Evolutionary conservation across 1,284 basidiomycete species (phyloP), one percentile per base, ranked within the genome.

Genomic region (Tilletia walkeri): DNA sequence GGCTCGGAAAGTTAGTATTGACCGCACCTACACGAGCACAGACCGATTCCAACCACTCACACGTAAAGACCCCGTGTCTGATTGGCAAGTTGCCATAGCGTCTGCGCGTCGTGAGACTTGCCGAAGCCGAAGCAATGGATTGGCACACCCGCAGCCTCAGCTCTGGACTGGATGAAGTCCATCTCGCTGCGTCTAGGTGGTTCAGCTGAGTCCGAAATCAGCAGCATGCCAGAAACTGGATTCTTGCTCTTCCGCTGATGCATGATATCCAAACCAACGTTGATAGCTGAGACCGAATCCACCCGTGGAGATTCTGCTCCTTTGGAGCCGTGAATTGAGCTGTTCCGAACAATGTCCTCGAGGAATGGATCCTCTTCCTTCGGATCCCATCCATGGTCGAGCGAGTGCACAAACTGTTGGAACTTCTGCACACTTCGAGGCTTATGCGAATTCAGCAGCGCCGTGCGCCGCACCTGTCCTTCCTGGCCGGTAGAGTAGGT

Each of bases 51-150:
- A 30, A 30, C 2, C 2, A 54, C 70, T 72, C 24, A 74, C 49
- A 94, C 97, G 85, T 98, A 98, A n/a, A 92, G 94, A 50, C 95
- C 95, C 70, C 89, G 89, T 0, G 95, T 98, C 83, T 97, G 93
- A 85, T 97, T 97, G 12, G 94, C 96, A 87, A 99, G 93, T 59
- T 97, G 89, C 95, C 95, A 99, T 18, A 99, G 88, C n/a, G 94
- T 95, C 2, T 93, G 92, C 5, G 95, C 95, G 84, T 99, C 95
- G 83, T 98, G 95, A 16, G 92, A 92, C 73, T 93, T 92, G 67
- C 95, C 95, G 82, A 95, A 99, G 65, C 95, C 95, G 76, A 99
- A 92, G 1, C 93, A 92, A 84, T 99, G 95, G 69, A 99, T 95
- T 1, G 95, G 94, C 34, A 95, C 90, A 78, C 93, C 94, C 38